Conservation (phyloP, 163 green algal species). For the Prototheca wickerhamii region DNA sequence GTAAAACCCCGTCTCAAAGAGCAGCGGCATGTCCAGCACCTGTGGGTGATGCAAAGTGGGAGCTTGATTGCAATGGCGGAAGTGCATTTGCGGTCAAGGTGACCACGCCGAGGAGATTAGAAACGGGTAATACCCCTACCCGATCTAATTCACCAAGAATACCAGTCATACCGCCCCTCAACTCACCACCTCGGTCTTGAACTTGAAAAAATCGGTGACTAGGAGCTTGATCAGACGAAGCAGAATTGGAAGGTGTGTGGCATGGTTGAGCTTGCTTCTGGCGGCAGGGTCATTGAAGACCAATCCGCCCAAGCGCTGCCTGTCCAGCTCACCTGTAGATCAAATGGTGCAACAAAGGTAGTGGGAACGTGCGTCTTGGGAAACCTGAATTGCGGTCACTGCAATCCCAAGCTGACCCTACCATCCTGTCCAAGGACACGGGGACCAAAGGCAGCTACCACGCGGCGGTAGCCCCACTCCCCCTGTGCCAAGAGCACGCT, state of each 20-base stretch:
- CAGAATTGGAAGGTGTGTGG: slow-evolving; percentile 60
- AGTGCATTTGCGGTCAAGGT: too few species aligned
- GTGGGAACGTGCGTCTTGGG: too few species aligned
- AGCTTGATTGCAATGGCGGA: background rate
- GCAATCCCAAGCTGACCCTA: too few species aligned
- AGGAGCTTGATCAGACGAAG: slow-evolving; percentile 46
- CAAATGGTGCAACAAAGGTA: background rate
- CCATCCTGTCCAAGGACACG: too few species aligned
- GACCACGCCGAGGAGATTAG: too few species aligned
- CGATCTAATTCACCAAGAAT: too few species aligned
- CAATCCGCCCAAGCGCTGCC: slow-evolving; percentile 44
- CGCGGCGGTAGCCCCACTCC: too few species aligned
- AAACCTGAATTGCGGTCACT: too few species aligned
- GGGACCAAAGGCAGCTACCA: too few species aligned
- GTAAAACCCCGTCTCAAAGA: slow-evolving; percentile 68
- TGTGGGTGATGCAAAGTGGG: slow-evolving; percentile 15
- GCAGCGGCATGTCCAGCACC: slow-evolving; percentile 79
- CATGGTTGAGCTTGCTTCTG: slow-evolving; percentile 53
- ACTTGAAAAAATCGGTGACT: slow-evolving; percentile 35
- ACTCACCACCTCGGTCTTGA: slow-evolving; percentile 41
- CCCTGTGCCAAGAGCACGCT: too few species aligned
- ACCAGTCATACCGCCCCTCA: too few species aligned
- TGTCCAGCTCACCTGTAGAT: slow-evolving; percentile 47
- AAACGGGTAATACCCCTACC: too few species aligned
- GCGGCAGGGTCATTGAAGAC: slow-evolving; percentile 48